Conservation (phyloP, 345 rosid genomes). For the Psidium guajava region DNA sequence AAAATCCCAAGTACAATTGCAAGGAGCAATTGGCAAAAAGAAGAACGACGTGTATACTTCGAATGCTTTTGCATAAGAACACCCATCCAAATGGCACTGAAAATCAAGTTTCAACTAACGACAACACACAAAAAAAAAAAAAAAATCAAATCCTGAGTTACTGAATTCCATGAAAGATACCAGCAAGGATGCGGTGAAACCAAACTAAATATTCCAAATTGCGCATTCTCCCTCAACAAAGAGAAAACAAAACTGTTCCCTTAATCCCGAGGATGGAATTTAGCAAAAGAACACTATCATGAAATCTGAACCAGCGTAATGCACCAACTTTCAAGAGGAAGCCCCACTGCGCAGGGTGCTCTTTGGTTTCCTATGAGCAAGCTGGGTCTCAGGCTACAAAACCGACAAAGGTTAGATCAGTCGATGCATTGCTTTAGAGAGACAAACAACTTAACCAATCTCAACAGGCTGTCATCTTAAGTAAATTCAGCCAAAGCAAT, state of each 20-base stretch:
- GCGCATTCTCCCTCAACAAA: neutral
- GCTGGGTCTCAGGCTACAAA: constrained; percentile 51
- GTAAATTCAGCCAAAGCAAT: neutral
- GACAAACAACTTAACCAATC: neutral
- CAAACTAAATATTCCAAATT: neutral
- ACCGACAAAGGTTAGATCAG: neutral
- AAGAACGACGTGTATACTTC: neutral
- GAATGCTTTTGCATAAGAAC: neutral
- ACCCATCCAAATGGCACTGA: neutral
- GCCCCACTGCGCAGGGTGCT: constrained; percentile 10
- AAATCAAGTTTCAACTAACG: neutral
- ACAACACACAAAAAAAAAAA: no score
- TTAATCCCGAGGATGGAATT: neutral
- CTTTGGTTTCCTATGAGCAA: constrained; percentile 23
- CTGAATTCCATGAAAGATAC: neutral
- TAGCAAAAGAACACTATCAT: neutral
- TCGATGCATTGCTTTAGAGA: neutral
- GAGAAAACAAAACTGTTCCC: neutral
- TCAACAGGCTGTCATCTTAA: neutral
- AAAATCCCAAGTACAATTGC: neutral
- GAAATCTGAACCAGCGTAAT: neutral
- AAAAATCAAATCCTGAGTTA: neutral
- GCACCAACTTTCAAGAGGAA: constrained; percentile 8
- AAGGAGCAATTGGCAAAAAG: neutral
- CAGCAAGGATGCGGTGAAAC: neutral